Evolutionary conservation across 31 red algal species (phyloP).

Genomic region (Odonthalia washingtoniensis): DNA sequence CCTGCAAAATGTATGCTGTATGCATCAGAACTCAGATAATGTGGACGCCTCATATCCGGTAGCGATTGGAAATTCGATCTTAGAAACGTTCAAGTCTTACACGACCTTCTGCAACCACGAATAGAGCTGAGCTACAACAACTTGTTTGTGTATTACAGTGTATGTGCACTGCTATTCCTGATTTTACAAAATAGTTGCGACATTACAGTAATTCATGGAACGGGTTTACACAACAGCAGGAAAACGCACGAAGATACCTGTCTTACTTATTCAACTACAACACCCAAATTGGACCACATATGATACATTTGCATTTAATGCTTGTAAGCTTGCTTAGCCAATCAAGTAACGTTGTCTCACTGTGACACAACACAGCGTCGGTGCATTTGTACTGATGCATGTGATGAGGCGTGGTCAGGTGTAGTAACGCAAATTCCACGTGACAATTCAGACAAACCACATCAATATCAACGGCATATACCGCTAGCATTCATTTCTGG

Average conservation of each 20-base stretch:
- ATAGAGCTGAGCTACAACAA: neutral
- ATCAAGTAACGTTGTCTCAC: no score
- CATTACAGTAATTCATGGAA: slow-evolving; percentile 9
- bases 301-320: neutral
- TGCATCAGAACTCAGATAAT: neutral
- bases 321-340: no score
- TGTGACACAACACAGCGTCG: no score
- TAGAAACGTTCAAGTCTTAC: neutral
- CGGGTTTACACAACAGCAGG: neutral
- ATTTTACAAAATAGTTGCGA: neutral
- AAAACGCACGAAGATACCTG: neutral
- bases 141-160: slow-evolving; percentile 1
- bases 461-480: neutral
- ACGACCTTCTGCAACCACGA: neutral
- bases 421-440: slow-evolving; percentile 9
- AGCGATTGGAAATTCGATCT: neutral
- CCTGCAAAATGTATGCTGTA: neutral
- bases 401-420: neutral
- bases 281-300: neutral
- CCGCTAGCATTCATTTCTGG: slow-evolving; percentile 10
- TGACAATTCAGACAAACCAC: neutral
- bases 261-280: neutral
- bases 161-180: neutral
- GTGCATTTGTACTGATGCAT: slow-evolving; percentile 38
- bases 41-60: neutral